Evolutionary conservation across 306 rosid species (phyloP), one percentile per base, ranked within the genome.

Genomic region (Crotalaria pallida): DNA sequence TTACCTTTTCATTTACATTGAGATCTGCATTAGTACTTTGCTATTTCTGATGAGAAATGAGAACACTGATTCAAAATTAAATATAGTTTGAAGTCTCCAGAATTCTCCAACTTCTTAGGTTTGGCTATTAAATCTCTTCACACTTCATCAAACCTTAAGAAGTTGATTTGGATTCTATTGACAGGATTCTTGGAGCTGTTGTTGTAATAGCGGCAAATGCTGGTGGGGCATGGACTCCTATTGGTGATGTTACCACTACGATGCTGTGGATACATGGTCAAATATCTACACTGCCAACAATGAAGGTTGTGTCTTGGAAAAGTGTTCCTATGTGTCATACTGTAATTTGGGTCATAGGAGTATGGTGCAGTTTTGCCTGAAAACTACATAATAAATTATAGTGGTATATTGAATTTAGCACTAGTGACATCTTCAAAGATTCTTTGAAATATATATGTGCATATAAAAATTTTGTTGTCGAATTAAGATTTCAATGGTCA

Each of bases 261-360:
- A 94, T 94, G 98, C 83, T 94, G 53, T 94, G 98, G 98, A 94
- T 94, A 74, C 96, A 94, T 70, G 97, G 98, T 74, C 98, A 90
- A 73, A 85, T 94, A 85, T 84, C 96, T 44, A 84, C 97, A 15
- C 58, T 90, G 79, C 82, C 57, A 59, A 94, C 96, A 74, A 83
- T 94, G 81, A 88, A 88, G 93, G 97, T 89, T 61, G 19, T 69
- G 72, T 66, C 48, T 33, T 65, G 31, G 21, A 48, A 75, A 65
- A 26, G 55, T 27, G 11, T 45, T 77, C 71, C 23, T 1, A 19
- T 64, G 0, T 51, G 56, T n/a, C n/a, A 73, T 40, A n/a, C 3
- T 5, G 72, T 58, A 43, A 22, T 17, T 60, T 44, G 56, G 26
- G 41, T 69, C 19, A 0, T 55, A 57, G 24, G 16, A 47, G 18